Base-by-base conservation (phyloP, 345 rosid species). In the Salix koriyanagi region DNA sequence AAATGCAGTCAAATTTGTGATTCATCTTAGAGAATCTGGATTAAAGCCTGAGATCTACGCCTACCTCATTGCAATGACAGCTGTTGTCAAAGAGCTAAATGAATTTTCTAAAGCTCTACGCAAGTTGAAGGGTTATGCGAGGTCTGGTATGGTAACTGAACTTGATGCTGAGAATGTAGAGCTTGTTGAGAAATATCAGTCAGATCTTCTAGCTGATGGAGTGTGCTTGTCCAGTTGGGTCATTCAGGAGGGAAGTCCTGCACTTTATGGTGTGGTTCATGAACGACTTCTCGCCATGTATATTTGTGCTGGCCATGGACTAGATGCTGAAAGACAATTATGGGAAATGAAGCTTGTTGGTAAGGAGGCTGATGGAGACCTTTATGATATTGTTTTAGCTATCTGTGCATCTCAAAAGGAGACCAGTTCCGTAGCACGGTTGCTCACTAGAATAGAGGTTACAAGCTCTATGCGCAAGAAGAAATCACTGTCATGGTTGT, bases 201-300 rank as follows among this genome's bases (percentile, higher is more conserved):
- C 92, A 2, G 91, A 84, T 75, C 89, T 92, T 52, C 77, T 94
- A 69, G 87, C 89, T n/a, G 85, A 85, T 1, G 98, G 97, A 13
- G 56, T 88, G 14, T 79, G 78, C 69, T 79, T 92, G 80, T 89
- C 97, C 25, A 61, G 74, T 41, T 94, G 97, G 98, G 92, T 92
- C 11, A 60, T 91, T 76, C 83, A 90, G 80, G 97, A 94, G 68
- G 90, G 89, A 28, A 80, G 81, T 52, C 80, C 87, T 64, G 82
- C 95, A 3, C 79, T 94, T 37, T 41, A 75, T 39, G 96, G 94
- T 44, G 87, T 87, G 42, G 88, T 92, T 50, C 96, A 92, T 21
- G 97, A 94, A 86, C 90, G 91, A 72, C 98, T 94, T 72, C 89
- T 94, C 1, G 95, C 95, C 32, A 94, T 94, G 98, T 88, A 94